Conservation (phyloP, 495 filamentous ascomycete species). For the Talaromyces adpressus region DNA sequence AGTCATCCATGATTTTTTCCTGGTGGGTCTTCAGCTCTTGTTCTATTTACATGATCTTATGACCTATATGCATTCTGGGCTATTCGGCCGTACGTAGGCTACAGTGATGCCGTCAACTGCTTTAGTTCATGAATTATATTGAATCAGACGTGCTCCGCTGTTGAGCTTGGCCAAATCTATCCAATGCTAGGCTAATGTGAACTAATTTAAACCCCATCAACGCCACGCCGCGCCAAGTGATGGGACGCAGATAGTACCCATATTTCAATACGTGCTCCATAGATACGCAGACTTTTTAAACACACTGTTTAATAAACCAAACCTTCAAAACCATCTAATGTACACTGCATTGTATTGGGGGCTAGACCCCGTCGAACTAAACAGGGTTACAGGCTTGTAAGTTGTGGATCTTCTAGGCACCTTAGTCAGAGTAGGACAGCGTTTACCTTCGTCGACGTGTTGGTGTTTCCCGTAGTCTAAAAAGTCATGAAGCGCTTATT, state of each 20-base stretch:
- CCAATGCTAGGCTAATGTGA: neutral
- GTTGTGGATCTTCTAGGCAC: neutral
- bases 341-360: neutral
- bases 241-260: neutral
- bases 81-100: neutral
- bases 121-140: neutral
- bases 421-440: neutral
- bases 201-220: neutral
- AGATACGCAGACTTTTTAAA: neutral
- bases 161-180: neutral
- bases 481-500: conserved; percentile 5
- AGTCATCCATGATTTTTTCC: neutral
- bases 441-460: neutral
- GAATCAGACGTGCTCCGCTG: neutral
- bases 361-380: neutral
- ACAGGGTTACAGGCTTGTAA: neutral
- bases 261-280: neutral
- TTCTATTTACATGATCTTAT: neutral
- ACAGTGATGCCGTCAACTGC: neutral
- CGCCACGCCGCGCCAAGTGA: neutral
- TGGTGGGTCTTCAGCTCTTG: neutral
- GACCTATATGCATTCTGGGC: neutral
- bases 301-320: neutral
- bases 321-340: neutral
- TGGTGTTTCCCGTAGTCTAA: neutral